Evolutionary conservation across 148 eudicot genomes (phyloP).

Genomic region (Oxyria digyna): DNA sequence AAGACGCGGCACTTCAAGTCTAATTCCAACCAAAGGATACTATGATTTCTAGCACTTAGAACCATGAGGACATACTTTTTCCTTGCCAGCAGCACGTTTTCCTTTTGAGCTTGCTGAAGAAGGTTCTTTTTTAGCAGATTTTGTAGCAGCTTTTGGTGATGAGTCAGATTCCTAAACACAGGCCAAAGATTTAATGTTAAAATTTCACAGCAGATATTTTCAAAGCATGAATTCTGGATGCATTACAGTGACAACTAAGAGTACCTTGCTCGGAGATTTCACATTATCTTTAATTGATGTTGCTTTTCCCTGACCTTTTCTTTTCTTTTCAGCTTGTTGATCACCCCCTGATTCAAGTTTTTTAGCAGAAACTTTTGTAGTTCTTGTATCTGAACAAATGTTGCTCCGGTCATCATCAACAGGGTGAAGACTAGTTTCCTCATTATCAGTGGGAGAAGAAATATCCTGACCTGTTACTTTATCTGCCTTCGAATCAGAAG

Average conservation of each 20-base stretch:
- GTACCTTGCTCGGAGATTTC: conserved; percentile 31
- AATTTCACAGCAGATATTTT: background rate
- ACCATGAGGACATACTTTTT: conserved; percentile 27
- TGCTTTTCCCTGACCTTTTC: conserved; percentile 18
- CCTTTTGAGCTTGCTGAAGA: conserved; percentile 45
- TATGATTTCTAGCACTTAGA: background rate
- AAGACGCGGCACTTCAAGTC: background rate
- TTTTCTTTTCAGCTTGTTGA: conserved; percentile 23
- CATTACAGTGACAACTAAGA: background rate
- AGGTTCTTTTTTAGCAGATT: conserved; percentile 39
- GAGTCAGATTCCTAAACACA: conserved; percentile 28
- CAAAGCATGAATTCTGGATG: background rate
- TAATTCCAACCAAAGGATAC: background rate
- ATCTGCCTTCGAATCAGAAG: conserved; percentile 18
- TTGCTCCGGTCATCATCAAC: conserved; percentile 22
- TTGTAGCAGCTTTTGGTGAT: conserved; percentile 31
- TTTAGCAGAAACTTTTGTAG: conserved; percentile 22
- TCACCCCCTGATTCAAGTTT: conserved; percentile 21
- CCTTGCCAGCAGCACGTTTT: conserved; percentile 36
- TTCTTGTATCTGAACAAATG: conserved; percentile 30
- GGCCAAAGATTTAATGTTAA: background rate
- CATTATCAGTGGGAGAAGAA: conserved; percentile 16
- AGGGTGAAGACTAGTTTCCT: conserved; percentile 20
- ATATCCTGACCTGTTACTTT: conserved; percentile 30
- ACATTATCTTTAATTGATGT: conserved; percentile 13